A percentile compares a stretch with the other conserved stretches of the same genome.
Conservation (phyloP, 805 yeast genomes). For the Candida pseudofarinosa region DNA sequence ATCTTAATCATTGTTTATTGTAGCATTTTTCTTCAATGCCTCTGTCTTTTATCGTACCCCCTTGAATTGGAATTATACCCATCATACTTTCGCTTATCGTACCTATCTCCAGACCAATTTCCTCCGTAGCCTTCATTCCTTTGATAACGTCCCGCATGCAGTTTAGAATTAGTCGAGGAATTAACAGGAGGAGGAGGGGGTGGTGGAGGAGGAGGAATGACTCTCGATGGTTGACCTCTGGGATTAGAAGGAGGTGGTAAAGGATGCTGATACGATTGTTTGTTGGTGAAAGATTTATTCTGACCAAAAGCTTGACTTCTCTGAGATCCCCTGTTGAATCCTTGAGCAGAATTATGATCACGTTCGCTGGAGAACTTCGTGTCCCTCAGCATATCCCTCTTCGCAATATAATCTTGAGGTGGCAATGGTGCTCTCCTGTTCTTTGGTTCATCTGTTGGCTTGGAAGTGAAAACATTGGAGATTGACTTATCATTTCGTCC, state of each 20-base stretch:
- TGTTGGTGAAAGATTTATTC: conserved; percentile 1
- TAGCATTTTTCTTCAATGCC: conserved; percentile 14
- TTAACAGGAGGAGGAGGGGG: conserved; percentile 16
- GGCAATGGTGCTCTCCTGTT: conserved; percentile 19
- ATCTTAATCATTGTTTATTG: background rate
- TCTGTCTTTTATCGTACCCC: conserved; percentile 27
- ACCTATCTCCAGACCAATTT: conserved; percentile 4
- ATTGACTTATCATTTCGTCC: background rate
- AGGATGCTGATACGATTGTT: conserved; percentile 3
- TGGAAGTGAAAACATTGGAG: conserved; percentile 7
- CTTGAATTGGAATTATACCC: conserved; percentile 14
- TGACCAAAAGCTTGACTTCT: conserved; percentile 2
- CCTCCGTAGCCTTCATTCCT: conserved; percentile 9
- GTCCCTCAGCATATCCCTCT: conserved; percentile 4
- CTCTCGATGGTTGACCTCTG: background rate
- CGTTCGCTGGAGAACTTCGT: conserved; percentile 4
- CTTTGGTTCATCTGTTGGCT: conserved; percentile 9
- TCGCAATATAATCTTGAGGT: conserved; percentile 16
- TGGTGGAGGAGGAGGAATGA: conserved; percentile 19
- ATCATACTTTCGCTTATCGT: conserved; percentile 23
- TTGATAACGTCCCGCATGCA: conserved; percentile 6
- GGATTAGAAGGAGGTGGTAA: conserved; percentile 8
- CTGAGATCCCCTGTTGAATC: conserved; percentile 1
- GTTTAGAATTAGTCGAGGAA: conserved; percentile 3
- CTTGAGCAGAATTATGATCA: conserved; percentile 1